A percentile compares a stretch with the other conserved stretches of the same genome.
These are phyloP conservation scores for Melampsora abietis-canadensis DNA, from an alignment of 1,284 basidiomycete genomes.

Conservation along the genomic window DNA sequence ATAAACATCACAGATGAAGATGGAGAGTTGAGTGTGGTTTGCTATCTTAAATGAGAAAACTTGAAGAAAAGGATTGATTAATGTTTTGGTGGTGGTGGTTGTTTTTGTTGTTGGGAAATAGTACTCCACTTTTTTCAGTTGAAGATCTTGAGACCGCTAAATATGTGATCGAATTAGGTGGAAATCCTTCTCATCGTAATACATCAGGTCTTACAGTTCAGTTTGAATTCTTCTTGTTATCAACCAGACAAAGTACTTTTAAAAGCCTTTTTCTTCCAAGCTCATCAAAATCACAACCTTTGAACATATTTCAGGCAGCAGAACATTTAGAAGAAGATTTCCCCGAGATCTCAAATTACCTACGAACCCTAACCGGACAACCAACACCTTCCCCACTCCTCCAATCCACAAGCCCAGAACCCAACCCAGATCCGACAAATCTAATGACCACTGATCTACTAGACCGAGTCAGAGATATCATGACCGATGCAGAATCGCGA, in stretches of 20 bases:
- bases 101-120: not conserved
- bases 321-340: slow-evolving; percentile 72
- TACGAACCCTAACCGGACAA: slow-evolving; percentile 59
- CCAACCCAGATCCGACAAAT: slow-evolving; percentile 9
- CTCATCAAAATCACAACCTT: no score
- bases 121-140: slow-evolving; percentile 81
- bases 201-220: slow-evolving; percentile 71
- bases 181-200: slow-evolving; percentile 64
- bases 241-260: not conserved
- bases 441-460: slow-evolving; percentile 31
- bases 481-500: slow-evolving; percentile 35
- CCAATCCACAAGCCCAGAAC: no score
- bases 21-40: slow-evolving; percentile 60
- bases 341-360: slow-evolving; percentile 69
- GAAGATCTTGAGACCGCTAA: slow-evolving; percentile 74
- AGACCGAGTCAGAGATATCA: slow-evolving; percentile 19
- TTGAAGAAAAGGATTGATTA: not conserved
- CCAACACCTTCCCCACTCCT: slow-evolving; percentile 32
- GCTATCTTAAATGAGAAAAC: not conserved
- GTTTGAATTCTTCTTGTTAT: slow-evolving; percentile 43
- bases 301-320: slow-evolving; percentile 62
- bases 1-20: slow-evolving; percentile 81
- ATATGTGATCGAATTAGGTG: slow-evolving; percentile 77
- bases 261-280: no score
- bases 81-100: not conserved